phyloP scores from a whole-genome alignment of 768 basidiomycete genomes.

The Neoboletus magnificus region DNA sequence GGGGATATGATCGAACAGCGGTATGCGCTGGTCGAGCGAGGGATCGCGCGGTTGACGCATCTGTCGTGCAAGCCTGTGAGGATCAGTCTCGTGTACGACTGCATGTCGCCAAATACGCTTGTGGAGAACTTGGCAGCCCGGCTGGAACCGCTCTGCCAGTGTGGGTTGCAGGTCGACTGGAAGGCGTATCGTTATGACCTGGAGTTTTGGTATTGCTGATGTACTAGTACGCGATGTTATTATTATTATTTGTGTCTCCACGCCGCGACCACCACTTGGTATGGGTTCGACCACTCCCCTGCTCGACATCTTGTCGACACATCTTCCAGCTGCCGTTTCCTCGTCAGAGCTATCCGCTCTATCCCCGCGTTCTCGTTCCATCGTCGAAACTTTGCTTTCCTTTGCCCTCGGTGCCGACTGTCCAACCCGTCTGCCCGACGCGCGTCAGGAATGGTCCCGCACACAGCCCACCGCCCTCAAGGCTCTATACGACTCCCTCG shows the following conservation, averaged over 20 bases:
- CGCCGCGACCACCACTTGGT: too few relatives aligned
- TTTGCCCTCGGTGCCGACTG: conserved; percentile 31
- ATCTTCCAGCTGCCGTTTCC: conserved; percentile 18
- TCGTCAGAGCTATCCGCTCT: conserved; percentile 2
- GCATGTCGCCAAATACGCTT: conserved; percentile 7
- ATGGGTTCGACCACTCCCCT: conserved; percentile 23
- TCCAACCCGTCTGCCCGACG: conserved; percentile 13
- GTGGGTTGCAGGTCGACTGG: conserved; percentile 23
- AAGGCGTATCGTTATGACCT: conserved; percentile 18
- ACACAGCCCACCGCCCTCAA: conserved; percentile 21
- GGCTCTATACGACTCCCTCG: conserved; percentile 18
- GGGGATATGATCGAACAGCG: conserved; percentile 25
- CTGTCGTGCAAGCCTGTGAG: conserved; percentile 24
- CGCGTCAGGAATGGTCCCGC: conserved; percentile 23
- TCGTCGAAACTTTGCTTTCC: conserved; percentile 26
- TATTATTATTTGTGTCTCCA: too few relatives aligned
- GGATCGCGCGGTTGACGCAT: conserved; percentile 11
- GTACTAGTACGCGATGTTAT: neutral
- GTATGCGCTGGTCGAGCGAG: conserved; percentile 10
- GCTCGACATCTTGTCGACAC: conserved; percentile 18
- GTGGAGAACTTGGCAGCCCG: conserved; percentile 19
- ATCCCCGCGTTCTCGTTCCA: neutral
- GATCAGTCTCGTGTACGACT: conserved; percentile 12
- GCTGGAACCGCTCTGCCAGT: conserved; percentile 17
- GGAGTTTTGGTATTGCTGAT: conserved; percentile 19